A percentile compares a stretch with the other conserved stretches of the same genome.
These are phyloP conservation scores for Venturia pyrina DNA, from an alignment of 2,329 filamentous ascomycete genomes.

Conservation along the genomic window DNA sequence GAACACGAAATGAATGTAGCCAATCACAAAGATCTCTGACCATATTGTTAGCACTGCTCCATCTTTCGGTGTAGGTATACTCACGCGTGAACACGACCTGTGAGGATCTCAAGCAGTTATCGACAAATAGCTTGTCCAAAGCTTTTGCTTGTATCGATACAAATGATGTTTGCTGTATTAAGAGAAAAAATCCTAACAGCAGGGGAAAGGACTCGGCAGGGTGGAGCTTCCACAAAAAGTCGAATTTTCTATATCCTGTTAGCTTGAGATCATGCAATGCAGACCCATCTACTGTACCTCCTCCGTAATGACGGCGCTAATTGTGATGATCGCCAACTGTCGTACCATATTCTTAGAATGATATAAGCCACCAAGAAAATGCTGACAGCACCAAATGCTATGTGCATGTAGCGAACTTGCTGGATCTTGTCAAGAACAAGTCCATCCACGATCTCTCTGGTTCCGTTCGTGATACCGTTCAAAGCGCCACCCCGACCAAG, in stretches of 20 bases:
- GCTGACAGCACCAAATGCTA: slow-evolving; percentile 29
- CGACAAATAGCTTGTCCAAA: slow-evolving; percentile 27
- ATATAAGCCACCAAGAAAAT: slow-evolving; percentile 25
- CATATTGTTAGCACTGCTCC: not conserved
- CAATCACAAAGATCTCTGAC: slow-evolving; percentile 55
- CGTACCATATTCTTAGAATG: slow-evolving; percentile 27
- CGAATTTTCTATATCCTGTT: slow-evolving; percentile 22
- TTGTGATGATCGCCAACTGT: slow-evolving; percentile 26
- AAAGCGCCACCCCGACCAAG: not conserved
- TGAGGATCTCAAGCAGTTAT: slow-evolving; percentile 24
- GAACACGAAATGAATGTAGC: slow-evolving; percentile 56
- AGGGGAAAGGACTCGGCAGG: slow-evolving; percentile 31
- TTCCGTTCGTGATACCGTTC: not conserved
- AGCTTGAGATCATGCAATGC: slow-evolving; percentile 10
- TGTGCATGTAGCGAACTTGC: slow-evolving; percentile 28
- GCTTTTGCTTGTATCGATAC: slow-evolving; percentile 29
- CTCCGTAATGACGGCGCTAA: slow-evolving; percentile 23
- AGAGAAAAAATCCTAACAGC: slow-evolving; percentile 27
- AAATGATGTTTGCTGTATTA: slow-evolving; percentile 28
- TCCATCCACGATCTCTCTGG: slow-evolving; percentile 20
- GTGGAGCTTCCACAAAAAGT: slow-evolving; percentile 27
- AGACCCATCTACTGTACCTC: slow-evolving; percentile 19
- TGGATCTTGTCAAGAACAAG: slow-evolving; percentile 28
- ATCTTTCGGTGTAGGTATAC: slow-evolving; percentile 14
- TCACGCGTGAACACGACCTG: slow-evolving; percentile 30